Evolutionary conservation across 139 green algal species (phyloP), one percentile per base, ranked within the genome.

Genomic region (Desmodesmus armatus): DNA sequence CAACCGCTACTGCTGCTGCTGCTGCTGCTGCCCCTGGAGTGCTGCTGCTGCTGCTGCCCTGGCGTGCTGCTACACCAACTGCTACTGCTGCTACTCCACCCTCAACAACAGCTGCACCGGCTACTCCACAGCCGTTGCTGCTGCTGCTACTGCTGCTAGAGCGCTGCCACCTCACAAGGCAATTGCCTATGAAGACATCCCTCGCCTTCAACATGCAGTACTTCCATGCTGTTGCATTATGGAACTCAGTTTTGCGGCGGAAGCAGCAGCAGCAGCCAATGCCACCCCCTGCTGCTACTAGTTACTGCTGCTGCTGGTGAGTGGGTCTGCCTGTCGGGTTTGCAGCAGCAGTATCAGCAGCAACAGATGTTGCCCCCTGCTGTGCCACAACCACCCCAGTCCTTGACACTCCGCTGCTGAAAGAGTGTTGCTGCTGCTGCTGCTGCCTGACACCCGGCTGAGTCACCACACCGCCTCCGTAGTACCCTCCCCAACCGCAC

Each of bases 21-120:
- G 69, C 60, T 33, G 27, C 27, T 5, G 60, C 60, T 69, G 60
- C n/a, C n/a, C 33, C 35, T 29, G 35, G 35, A 19, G 27, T 74
- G 66, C 66, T 74, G 65, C 65, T 74, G 65, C 62, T 70, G 62
- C 62, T 70, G 62, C 33, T 43, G 65, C 33, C n/a, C n/a, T 62
- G 51, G 21, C 58, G 13, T 0, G n/a, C 0, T 35, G 31, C 17
- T n/a, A n/a, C n/a, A n/a, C n/a, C n/a, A n/a, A n/a, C n/a, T 5
- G 65, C 65, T 41, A 29, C 3, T 11, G 19, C 7, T 49, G 35
- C n/a, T n/a, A n/a, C n/a, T n/a, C n/a, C n/a, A n/a, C 17, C 35
- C 2, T 33, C 27, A 17, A 29, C 62, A 33, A 31, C 58, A 35
- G 58, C 58, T 35, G 58, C 25, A 35, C 19, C 58, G 7, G 25